These are phyloP conservation scores for Physaria fendleri DNA, from an alignment of 345 rosid species.

Conservation along the genomic window DNA sequence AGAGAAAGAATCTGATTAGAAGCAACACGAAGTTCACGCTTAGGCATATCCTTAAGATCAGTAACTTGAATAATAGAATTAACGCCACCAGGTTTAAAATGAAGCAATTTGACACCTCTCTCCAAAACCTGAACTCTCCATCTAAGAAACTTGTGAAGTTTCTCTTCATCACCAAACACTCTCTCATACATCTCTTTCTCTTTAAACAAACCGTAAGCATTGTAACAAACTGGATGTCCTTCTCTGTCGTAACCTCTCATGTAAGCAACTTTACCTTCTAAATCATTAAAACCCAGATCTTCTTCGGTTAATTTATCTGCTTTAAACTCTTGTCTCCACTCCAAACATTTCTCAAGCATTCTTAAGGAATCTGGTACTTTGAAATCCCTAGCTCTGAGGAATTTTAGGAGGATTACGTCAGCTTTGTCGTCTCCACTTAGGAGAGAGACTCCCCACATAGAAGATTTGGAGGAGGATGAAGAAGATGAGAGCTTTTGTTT, in stretches of 20 bases:
- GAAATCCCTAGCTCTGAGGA: slow-evolving; percentile 85
- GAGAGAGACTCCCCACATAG: slow-evolving; percentile 83
- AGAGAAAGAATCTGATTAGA: slow-evolving; percentile 86
- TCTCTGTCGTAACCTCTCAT: slow-evolving; percentile 81
- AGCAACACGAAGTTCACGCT: slow-evolving; percentile 82
- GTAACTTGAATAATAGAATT: slow-evolving; percentile 90
- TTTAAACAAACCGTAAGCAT: slow-evolving; percentile 79
- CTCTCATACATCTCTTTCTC: slow-evolving; percentile 80
- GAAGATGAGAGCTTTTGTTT: slow-evolving; percentile 48
- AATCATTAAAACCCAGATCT: slow-evolving; percentile 81
- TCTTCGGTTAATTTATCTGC: slow-evolving; percentile 66
- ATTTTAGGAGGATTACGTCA: slow-evolving; percentile 78
- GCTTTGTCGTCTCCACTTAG: slow-evolving; percentile 55
- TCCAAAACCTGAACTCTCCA: slow-evolving; percentile 97
- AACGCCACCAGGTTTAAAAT: slow-evolving; percentile 91
- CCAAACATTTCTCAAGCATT: slow-evolving; percentile 74
- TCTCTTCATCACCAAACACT: slow-evolving; percentile 86
- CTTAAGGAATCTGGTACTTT: slow-evolving; percentile 49
- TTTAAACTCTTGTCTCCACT: slow-evolving; percentile 72
- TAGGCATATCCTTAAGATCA: slow-evolving; percentile 97
- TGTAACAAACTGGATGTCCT: slow-evolving; percentile 95
- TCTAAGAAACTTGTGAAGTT: slow-evolving; percentile 62
- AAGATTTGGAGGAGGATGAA: slow-evolving; percentile 25
- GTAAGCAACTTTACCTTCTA: slow-evolving; percentile 80
- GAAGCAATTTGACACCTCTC: slow-evolving; percentile 66